Base-by-base conservation (phyloP, 2,329 filamentous ascomycete species). In the Fusarium graminum region DNA sequence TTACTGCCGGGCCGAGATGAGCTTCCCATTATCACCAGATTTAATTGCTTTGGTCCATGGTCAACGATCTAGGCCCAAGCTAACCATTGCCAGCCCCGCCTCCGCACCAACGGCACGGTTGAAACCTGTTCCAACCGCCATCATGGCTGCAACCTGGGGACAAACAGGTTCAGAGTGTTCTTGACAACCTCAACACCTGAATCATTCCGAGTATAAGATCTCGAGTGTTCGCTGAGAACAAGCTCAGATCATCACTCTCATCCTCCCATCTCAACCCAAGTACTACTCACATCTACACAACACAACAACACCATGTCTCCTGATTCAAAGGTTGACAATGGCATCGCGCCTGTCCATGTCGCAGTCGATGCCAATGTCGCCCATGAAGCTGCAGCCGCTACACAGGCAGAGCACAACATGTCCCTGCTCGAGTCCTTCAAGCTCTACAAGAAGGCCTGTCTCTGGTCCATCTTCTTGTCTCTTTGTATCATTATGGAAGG, bases 401-500 rank as follows among this genome's bases (percentile, higher is more conserved):
- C 73, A n/a, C 71, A 77, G 19, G 57, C 70, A 1, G 77, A 79
- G 61, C 77, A 71, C 52, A 77, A 71, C 58, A 69, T 79, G 68
- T 67, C 73, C 16, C 52, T 79, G 17, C 1, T 71, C 2, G 32
- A 74, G 34, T 78, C 81, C 3, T 67, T 83, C 55, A 79, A 74
- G 59, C 74, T 82, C 10, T 83, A 79, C 67, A 66, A 56, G 36
- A 79, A 77, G 50, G 78, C 78, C 2, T 75, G 74, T 28, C 52
- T 76, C 8, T 80, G 77, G 77, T 79, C 77, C 28, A 57, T 79
- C 51, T 75, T 79, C 40, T 57, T 80, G 22, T 80, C 78, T 7
- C 68, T 76, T 1, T 78, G 75, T 9, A 77, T 80, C 6, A 64
- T 80, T 36, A 80, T 80, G 78, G 78, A 80, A 22, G 77, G 78